Percentiles rank a stretch among this genome's conserved stretches.
These are phyloP conservation scores for Talaromyces islandicus DNA, from an alignment of 2,329 filamentous ascomycete genomes.

Conservation along the genomic window DNA sequence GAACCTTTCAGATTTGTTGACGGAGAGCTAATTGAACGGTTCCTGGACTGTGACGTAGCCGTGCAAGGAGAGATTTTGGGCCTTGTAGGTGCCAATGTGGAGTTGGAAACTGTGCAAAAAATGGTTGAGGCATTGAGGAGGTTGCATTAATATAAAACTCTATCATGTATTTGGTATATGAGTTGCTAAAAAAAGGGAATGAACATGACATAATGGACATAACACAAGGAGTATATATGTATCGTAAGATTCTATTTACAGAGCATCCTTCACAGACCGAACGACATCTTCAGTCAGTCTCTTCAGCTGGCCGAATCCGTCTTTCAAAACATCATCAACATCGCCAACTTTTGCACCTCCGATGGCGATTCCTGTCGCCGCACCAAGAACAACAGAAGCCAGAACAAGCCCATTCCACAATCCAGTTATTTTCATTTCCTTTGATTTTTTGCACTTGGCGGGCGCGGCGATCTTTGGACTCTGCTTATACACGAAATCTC, in stretches of 20 bases:
- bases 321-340: conserved; percentile 2
- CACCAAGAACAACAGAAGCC: conserved; percentile 7
- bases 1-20: conserved; percentile 86
- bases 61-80: conserved; percentile 50
- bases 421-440: neutral
- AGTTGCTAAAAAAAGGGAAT: neutral
- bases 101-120: conserved; percentile 55
- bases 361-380: conserved; percentile 7
- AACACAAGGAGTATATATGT: neutral
- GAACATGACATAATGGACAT: neutral
- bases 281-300: neutral
- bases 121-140: conserved; percentile 54
- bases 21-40: conserved; percentile 81
- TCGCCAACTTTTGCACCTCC: conserved; percentile 2
- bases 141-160: conserved; percentile 35
- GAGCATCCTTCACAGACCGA: neutral
- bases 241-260: neutral
- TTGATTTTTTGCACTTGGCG: conserved; percentile 8
- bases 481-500: conserved; percentile 30
- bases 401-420: conserved; percentile 1
- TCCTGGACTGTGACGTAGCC: conserved; percentile 63
- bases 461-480: conserved; percentile 7
- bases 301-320: conserved; percentile 9
- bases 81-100: conserved; percentile 46
- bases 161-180: neutral